Evolutionary conservation across 2,329 filamentous ascomycete genomes (phyloP), one percentile per base, ranked within the genome.

Genomic region (Neophaeococcomyces mojaviensis): DNA sequence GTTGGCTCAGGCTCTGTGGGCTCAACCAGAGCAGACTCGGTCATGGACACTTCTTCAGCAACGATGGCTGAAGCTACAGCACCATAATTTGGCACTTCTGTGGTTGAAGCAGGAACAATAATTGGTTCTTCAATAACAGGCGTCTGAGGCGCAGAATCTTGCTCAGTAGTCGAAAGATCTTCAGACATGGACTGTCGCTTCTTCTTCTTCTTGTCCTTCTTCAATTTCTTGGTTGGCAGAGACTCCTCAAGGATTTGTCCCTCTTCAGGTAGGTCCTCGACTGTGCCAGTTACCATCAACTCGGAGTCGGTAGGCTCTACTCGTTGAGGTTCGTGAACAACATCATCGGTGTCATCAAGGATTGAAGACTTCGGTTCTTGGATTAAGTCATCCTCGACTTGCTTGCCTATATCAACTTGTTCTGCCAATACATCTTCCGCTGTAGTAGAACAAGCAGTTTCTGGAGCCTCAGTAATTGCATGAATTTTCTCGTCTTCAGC

Each of bases 151-250:
- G n/a, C 8, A 7, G 16, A 39, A n/a, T 51, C 33, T 48, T 56
- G 30, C 31, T 38, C 24, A 6, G 24, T 28, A 28, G 24, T 28
- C 39, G 39, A 35, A 15, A 39, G 5, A 28, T 28, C 24, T 28
- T 54, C 48, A 28, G 38, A 13, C 5, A 34, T n/a, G 9, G 57
- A 60, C 32, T 61, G 51, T 38, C 63, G 65, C 52, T 64, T 62
- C 8, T 59, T 58, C 50, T 64, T 64, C 46, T 64, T 67, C 52
- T 63, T 66, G 35, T 67, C 58, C 46, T 66, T 63, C 48, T 61
- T 64, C 15, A 55, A 55, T 47, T 57, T 59, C 47, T 61, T 60
- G 3, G 50, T 35, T 28, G 24, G 10, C 24, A 10, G 10, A 28
- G 10, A 10, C 24, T 10, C 5, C 24, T 28, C 24, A 10, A 6